Base-by-base conservation (phyloP, 192 early-diverging fungal genomes). In the Coemansia sp. region DNA sequence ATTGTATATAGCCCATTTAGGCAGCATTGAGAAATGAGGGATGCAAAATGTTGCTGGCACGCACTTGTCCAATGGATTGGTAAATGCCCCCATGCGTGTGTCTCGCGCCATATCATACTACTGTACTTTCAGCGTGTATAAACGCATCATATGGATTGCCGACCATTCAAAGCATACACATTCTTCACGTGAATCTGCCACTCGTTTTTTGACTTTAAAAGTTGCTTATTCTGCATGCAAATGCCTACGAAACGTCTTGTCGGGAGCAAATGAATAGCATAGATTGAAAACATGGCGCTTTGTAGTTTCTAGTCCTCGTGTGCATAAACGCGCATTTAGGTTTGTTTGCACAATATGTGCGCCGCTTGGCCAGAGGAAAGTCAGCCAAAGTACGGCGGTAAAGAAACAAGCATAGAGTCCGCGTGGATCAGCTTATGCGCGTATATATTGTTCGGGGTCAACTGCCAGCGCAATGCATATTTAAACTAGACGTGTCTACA, bases 321-420 rank as follows among this genome's bases (percentile, higher is more conserved):
- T 41, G 43, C 58, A 59, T 59, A 26, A 26, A 23, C n/a, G 9
- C 31, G 57, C 57, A 59, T 59, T 39, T 47, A 59, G 43, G 6
- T 19, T 49, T 49, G 16, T n/a, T 5, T 19, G 47, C 47, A 49
- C 47, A 49, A 49, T 49, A 19, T 19, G 47, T n/a, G 16, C 19
- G 47, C 47, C n/a, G 47, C 47, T 49, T 49, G 47, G 19, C n/a
- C 47, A 49, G 17, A 49, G 19, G 17, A 49, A 49, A 49, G 47
- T 45, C 43, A 45, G 43, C 43, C 14, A 45, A 12, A 16, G 14
- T n/a, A 31, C 41, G 41, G 41, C 41, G 16, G 41, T 43, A 43
- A 43, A 43, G 41, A 19, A 49, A 49, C 47, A 19, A 49, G 16
- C 12, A 49, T 4, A 49, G n/a, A 49, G 16, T n/a, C 48, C 48